Evolutionary conservation across 108 stramenopile genomes (phyloP), one percentile per base, ranked within the genome.

Genomic region (Cylindrotheca closterium): DNA sequence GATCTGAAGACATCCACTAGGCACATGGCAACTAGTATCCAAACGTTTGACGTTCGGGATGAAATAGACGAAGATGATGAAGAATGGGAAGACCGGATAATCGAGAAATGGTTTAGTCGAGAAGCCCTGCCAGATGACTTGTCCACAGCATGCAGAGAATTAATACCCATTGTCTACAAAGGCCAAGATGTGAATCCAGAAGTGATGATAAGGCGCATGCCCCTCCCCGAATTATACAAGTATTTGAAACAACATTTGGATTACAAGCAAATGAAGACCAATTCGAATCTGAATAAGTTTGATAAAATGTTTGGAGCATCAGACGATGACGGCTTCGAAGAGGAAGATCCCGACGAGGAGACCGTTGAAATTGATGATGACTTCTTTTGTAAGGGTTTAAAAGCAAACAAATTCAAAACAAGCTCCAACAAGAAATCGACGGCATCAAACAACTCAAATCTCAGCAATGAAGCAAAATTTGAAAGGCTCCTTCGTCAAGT

Each of bases 21-120:
- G n/a, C n/a, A n/a, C n/a, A 10, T 15, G 7, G 15, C 10, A 7
- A 42, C 37, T 10, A 15, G 15, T 15, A 15, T 42, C 10, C 7
- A 15, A 15, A 42, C 10, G 10, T 42, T 7, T 42, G 15, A 15
- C 37, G 15, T 42, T 15, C 37, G 10, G 7, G 58, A 51, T 15
- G 30, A 47, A 24, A 21, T 32, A 22, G 55, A 56, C 12, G 61
- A 55, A 5, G 33, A 52, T 18, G 62, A 71, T 3, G 46, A 32
- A n/a, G 64, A 74, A 53, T 56, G 57, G 10, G 73, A 58, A 18
- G 64, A 73, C 23, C 64, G 65, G 50, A 58, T 65, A 8, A 58
- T 60, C 17, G 73, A 74, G 33, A n/a, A 60, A n/a, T 62, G 54
- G 59, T 32, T 57, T 30, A 7, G 23, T 3, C 29, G 53, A 2